Conservation (phyloP, 2,329 filamentous ascomycete species). For the Sordariomycetes sp. region DNA sequence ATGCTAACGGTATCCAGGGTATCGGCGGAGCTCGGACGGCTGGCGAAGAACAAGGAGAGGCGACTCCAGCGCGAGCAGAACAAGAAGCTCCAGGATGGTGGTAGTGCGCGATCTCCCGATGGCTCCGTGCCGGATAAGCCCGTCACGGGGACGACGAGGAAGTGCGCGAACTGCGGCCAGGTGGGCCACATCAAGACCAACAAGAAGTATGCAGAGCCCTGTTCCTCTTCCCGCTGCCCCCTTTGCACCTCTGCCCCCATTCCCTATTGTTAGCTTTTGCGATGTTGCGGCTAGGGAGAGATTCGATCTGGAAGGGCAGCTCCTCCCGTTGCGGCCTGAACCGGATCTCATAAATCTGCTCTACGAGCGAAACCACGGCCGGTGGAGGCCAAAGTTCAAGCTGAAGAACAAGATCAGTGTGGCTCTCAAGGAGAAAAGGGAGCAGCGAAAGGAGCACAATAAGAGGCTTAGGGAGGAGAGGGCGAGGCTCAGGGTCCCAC, state of each 20-base stretch:
- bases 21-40: conserved; percentile 65
- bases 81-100: conserved; percentile 45
- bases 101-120: conserved; percentile 40
- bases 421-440: conserved; percentile 1
- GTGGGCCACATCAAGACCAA: conserved; percentile 98
- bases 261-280: not conserved
- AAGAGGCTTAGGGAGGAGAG: not conserved
- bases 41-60: conserved; percentile 86
- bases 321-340: not conserved
- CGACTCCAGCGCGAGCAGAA: conserved; percentile 84
- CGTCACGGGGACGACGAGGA: conserved; percentile 61
- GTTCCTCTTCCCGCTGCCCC: not conserved
- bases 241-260: not conserved
- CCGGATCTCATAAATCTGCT: not conserved
- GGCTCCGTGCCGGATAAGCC: conserved; percentile 29
- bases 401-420: not conserved
- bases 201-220: conserved; percentile 63
- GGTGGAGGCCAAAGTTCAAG: not conserved
- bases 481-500: not conserved
- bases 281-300: not conserved
- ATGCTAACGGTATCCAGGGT: conserved; percentile 20
- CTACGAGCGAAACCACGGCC: not conserved
- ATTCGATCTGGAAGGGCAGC: not conserved
- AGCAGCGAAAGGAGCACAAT: not conserved
- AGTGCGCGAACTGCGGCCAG: conserved; percentile 95